Evolutionary conservation across 805 yeast species (phyloP).

Genomic region (Candida caryicola): DNA sequence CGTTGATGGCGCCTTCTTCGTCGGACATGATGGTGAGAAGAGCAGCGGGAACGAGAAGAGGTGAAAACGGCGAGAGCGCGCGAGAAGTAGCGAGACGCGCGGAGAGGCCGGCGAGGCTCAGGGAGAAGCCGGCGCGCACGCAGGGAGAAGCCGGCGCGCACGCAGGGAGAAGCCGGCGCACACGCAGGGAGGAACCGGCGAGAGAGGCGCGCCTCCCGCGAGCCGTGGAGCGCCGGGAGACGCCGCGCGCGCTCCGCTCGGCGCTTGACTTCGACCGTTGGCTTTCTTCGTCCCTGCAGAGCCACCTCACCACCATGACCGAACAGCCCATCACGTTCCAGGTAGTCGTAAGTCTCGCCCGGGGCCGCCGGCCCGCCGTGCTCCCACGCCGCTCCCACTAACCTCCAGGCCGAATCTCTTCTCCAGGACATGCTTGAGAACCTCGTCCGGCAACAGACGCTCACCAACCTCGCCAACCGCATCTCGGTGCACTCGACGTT

Average conservation of each 20-base stretch:
- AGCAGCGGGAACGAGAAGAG: no score
- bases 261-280: no score
- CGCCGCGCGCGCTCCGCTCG: no score
- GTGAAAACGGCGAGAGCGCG: no score
- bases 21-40: slow-evolving; percentile 3
- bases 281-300: no score
- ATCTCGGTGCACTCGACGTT: slow-evolving; percentile 17
- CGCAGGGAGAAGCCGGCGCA: background rate
- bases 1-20: slow-evolving; percentile 7
- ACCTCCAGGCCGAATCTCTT: slow-evolving; percentile 36
- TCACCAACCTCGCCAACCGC: slow-evolving; percentile 22
- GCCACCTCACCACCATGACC: slow-evolving; percentile 13
- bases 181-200: background rate
- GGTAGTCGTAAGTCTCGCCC: slow-evolving; percentile 16
- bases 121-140: background rate
- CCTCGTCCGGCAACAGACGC: slow-evolving; percentile 31
- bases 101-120: slow-evolving; percentile 2
- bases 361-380: no score
- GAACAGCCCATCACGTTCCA: slow-evolving; percentile 20
- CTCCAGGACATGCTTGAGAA: slow-evolving; percentile 32
- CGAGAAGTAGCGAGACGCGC: background rate
- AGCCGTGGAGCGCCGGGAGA: no score
- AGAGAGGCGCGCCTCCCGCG: no score
- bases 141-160: background rate
- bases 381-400: slow-evolving; percentile 3